phyloP scores from a whole-genome alignment of 2,329 filamentous ascomycete species.

The Aspergillus brasiliensis region DNA sequence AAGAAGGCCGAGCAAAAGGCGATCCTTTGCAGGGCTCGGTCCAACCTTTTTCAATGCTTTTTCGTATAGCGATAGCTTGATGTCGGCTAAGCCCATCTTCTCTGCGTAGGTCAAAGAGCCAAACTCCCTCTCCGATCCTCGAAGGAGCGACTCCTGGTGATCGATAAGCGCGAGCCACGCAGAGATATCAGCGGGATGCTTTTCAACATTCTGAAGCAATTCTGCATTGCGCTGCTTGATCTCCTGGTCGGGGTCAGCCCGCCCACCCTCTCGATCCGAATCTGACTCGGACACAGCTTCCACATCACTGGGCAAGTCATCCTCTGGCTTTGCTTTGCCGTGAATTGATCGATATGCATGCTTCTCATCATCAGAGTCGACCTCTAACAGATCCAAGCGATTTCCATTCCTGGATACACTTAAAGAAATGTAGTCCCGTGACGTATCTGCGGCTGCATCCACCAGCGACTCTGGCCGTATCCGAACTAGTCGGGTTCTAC shows the following conservation, averaged over 20 bases:
- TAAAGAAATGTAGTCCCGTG: slow-evolving; percentile 38
- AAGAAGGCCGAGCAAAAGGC: slow-evolving; percentile 69
- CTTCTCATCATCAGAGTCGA: slow-evolving; percentile 51
- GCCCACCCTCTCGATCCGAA: slow-evolving; percentile 38
- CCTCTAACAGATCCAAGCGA: slow-evolving; percentile 35
- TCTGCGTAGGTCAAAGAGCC: slow-evolving; percentile 61
- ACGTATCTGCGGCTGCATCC: slow-evolving; percentile 23
- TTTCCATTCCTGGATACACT: slow-evolving; percentile 35
- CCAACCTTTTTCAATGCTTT: slow-evolving; percentile 67
- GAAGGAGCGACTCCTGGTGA: slow-evolving; percentile 72
- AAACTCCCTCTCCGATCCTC: slow-evolving; percentile 37
- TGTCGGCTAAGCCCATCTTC: slow-evolving; percentile 69
- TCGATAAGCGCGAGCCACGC: slow-evolving; percentile 78
- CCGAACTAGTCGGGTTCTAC: slow-evolving; percentile 27
- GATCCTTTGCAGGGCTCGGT: slow-evolving; percentile 53
- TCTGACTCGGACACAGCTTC: slow-evolving; percentile 55
- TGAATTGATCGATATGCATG: slow-evolving; percentile 68
- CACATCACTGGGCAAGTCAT: slow-evolving; percentile 49
- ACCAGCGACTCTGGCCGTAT: slow-evolving; percentile 24
- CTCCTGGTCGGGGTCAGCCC: slow-evolving; percentile 47
- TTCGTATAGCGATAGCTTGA: slow-evolving; percentile 78
- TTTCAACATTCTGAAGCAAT: slow-evolving; percentile 65
- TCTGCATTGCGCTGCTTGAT: slow-evolving; percentile 50
- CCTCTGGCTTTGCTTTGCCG: slow-evolving; percentile 58
- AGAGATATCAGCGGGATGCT: slow-evolving; percentile 66